Percentiles rank a stretch among this genome's conserved stretches.
Evolutionary conservation across 108 stramenopile species (phyloP).

Genomic region (Craspedostauros australis): DNA sequence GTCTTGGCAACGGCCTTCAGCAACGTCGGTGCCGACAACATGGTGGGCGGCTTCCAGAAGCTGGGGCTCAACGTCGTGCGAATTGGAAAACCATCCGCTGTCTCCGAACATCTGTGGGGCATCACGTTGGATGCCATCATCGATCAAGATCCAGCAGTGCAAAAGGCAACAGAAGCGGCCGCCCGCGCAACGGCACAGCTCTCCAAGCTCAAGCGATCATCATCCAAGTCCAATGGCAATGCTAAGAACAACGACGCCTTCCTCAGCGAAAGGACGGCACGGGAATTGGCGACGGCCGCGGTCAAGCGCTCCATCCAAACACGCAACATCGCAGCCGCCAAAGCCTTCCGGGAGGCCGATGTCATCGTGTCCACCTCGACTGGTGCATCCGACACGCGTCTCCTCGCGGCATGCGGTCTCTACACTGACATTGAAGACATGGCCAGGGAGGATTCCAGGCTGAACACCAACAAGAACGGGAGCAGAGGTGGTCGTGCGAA

Average conservation of each 20-base stretch:
- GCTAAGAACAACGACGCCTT: constrained; percentile 28
- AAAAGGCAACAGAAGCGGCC: constrained; percentile 64
- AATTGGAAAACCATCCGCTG: constrained; percentile 74
- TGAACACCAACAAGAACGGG: constrained; percentile 1
- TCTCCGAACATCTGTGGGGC: constrained; percentile 63
- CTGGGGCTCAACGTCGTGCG: constrained; percentile 82
- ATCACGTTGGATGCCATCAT: constrained; percentile 77
- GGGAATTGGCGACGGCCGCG: constrained; percentile 74
- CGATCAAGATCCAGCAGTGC: constrained; percentile 59
- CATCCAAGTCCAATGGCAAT: constrained; percentile 17
- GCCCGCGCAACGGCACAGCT: constrained; percentile 56
- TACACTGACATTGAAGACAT: constrained; percentile 38
- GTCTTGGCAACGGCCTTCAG: constrained; percentile 81
- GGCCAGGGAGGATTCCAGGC: constrained; percentile 8
- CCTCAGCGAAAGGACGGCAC: constrained; percentile 40
- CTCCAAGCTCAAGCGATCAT: constrained; percentile 26
- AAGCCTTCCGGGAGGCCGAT: constrained; percentile 92
- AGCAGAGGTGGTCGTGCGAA: neutral
- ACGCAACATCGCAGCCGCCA: constrained; percentile 72
- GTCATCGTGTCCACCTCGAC: constrained; percentile 94
- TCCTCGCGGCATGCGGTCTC: constrained; percentile 86
- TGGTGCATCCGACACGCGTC: constrained; percentile 92
- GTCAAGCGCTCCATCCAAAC: constrained; percentile 75
- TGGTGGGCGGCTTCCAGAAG: constrained; percentile 55
- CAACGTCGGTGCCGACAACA: constrained; percentile 87